Evolutionary conservation across 176 grass and related monocot genomes (phyloP), one percentile per base, ranked within the genome.

Genomic region (Hyparrhenia diplandra): DNA sequence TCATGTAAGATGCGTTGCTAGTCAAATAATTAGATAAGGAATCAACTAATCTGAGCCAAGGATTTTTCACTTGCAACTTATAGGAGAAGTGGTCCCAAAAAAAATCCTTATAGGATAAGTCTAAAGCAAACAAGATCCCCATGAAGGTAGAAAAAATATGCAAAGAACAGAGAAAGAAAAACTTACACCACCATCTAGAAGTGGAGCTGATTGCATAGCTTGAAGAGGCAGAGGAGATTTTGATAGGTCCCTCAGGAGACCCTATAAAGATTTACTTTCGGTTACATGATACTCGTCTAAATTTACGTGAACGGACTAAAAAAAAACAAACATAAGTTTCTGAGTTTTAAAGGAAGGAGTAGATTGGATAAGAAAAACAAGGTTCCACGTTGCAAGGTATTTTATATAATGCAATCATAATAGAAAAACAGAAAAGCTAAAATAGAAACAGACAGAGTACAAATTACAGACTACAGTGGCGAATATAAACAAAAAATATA

Each of bases 181-280:
- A 87, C 96, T 88, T 93, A 99, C 96, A 85, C 72, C 69, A 86
- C 80, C 91, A 46, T 87, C 88, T 78, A 80, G 5, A 69, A 8
- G 0, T 0, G 85, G 79, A 82, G 74, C 86, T 32, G 85, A 75
- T 58, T 23, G 69, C 21, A 80, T n/a, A 61, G 0, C 78, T 82
- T 99, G 96, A 54, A 82, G 80, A 39, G 78, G 34, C 47, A 76
- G 8, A 30, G 84, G 60, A 74, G 90, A 31, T 88, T 99, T 99
- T 17, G 96, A 83, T 42, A 99, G 77, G 83, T 99, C 96, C 85
- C 87, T 91, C 90, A 99, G 60, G 80, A 86, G 80, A 46, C 96
- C 93, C 96, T 99, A 73, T 81, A 84, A 73, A 85, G 25, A 17
- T 60, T 24, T 36, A 21, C 68, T 34, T 73, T 40, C 7, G 5